phyloP scores from a whole-genome alignment of 1,139 yeast genomes.

The Citeromyces hawaiiensis region DNA sequence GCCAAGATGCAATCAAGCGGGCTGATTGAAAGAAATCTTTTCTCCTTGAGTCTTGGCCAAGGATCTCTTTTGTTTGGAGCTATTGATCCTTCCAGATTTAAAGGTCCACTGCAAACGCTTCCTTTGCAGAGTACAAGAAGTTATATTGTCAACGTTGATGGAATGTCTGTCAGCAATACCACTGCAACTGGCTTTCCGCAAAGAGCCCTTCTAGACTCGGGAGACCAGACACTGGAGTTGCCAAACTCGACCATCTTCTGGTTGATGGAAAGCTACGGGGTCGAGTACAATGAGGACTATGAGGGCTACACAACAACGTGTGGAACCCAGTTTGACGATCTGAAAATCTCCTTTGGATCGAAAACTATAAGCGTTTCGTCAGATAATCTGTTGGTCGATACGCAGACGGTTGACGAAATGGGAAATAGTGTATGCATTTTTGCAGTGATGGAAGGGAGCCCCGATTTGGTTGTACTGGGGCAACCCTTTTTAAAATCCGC shows the following conservation, averaged over 20 bases:
- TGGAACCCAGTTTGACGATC: conserved; percentile 16
- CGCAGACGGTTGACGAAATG: conserved; percentile 18
- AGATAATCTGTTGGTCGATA: conserved; percentile 1
- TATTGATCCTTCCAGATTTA: conserved; percentile 36
- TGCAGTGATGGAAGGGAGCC: conserved; percentile 6
- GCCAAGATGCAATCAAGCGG: conserved; percentile 26
- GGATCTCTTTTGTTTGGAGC: conserved; percentile 51
- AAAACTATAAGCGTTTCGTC: not conserved
- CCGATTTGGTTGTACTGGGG: conserved; percentile 34
- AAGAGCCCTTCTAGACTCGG: conserved; percentile 41
- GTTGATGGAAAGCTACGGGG: conserved; percentile 17
- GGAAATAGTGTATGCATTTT: conserved; percentile 19
- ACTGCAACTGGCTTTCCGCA: conserved; percentile 48
- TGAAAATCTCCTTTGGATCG: conserved; percentile 25
- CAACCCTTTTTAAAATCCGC: conserved; percentile 64
- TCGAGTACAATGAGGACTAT: conserved; percentile 18
- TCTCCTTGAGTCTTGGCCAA: conserved; percentile 33
- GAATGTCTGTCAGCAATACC: conserved; percentile 33
- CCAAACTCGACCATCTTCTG: conserved; percentile 25
- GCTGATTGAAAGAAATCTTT: conserved; percentile 29
- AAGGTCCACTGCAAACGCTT: conserved; percentile 23
- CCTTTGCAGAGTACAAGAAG: conserved; percentile 36
- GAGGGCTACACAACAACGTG: conserved; percentile 23
- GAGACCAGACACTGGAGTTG: conserved; percentile 31
- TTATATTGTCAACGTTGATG: conserved; percentile 18